These are phyloP conservation scores for Chrysoporthe cubensis DNA, from an alignment of 2,329 filamentous ascomycete species.

Conservation along the genomic window DNA sequence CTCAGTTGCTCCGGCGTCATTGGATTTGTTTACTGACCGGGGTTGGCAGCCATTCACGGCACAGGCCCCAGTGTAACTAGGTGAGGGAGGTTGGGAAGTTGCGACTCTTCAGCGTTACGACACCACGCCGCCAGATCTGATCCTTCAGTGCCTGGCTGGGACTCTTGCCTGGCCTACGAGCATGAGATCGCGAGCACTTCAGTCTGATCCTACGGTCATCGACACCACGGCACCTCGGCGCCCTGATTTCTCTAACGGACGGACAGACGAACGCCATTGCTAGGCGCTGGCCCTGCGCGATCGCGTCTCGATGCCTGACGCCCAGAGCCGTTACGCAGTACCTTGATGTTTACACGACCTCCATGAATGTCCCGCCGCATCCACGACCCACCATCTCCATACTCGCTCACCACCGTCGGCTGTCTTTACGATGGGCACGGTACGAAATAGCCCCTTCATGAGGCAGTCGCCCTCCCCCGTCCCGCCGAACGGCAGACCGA, in stretches of 20 bases:
- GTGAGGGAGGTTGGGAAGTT: slow-evolving; percentile 25
- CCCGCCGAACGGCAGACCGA: slow-evolving; percentile 64
- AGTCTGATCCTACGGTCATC: slow-evolving; percentile 14
- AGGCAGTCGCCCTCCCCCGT: slow-evolving; percentile 70
- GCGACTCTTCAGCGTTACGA: not conserved
- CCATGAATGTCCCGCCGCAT: slow-evolving; percentile 20
- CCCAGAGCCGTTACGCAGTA: slow-evolving; percentile 7
- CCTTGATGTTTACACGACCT: slow-evolving; percentile 28
- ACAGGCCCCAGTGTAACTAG: slow-evolving; percentile 20
- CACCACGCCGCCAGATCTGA: not conserved
- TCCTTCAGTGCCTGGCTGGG: not conserved
- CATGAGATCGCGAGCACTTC: slow-evolving; percentile 22
- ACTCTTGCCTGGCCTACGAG: slow-evolving; percentile 12
- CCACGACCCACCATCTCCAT: slow-evolving; percentile 1
- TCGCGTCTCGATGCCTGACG: slow-evolving; percentile 16
- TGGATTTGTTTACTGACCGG: slow-evolving; percentile 28
- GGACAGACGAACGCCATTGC: slow-evolving; percentile 9
- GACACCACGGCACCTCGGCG: not conserved
- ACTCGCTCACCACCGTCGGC: not conserved
- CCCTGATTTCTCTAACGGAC: not conserved
- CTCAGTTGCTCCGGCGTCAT: slow-evolving; percentile 30
- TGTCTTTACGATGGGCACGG: slow-evolving; percentile 45
- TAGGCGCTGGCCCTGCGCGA: slow-evolving; percentile 16
- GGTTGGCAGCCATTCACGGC: slow-evolving; percentile 19
- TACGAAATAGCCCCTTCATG: slow-evolving; percentile 80